Percentiles rank a stretch among this genome's conserved stretches.
phyloP scores from a whole-genome alignment of 352 stramenopile genomes.

The Hyaloperonospora arabidopsidis region DNA sequence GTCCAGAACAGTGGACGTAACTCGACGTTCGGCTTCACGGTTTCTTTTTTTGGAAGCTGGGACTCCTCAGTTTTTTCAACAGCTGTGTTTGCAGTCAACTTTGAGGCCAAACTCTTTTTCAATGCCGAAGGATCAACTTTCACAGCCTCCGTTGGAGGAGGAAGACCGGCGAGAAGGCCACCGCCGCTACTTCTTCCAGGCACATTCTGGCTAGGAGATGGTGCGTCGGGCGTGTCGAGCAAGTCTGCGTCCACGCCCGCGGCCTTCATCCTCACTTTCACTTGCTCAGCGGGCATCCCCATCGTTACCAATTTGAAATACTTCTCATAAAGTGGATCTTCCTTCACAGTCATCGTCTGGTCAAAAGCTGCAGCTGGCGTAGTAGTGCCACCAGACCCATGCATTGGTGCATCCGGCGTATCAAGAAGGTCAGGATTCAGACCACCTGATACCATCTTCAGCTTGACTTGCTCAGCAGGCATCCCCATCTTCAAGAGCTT shows the following conservation, averaged over 20 bases:
- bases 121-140: slow-evolving; percentile 58
- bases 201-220: slow-evolving; percentile 58
- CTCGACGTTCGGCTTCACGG: slow-evolving; percentile 82
- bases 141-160: slow-evolving; percentile 53
- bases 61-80: slow-evolving; percentile 59
- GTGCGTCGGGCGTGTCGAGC: slow-evolving; percentile 59
- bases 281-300: slow-evolving; percentile 83
- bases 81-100: slow-evolving; percentile 31
- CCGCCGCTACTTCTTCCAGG: slow-evolving; percentile 12
- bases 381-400: slow-evolving; percentile 32
- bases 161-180: slow-evolving; percentile 46
- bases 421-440: slow-evolving; percentile 89
- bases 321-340: slow-evolving; percentile 89
- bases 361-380: slow-evolving; percentile 2
- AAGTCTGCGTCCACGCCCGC: slow-evolving; percentile 59
- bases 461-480: slow-evolving; percentile 88
- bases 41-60: slow-evolving; percentile 78
- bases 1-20: slow-evolving; percentile 86
- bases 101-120: slow-evolving; percentile 50
- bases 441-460: slow-evolving; percentile 92
- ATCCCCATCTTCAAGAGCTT: slow-evolving; percentile 94
- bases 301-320: slow-evolving; percentile 94
- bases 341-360: slow-evolving; percentile 73
- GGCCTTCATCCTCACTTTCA: slow-evolving; percentile 89
- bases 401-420: slow-evolving; percentile 74